Conservation (phyloP, 2,329 filamentous ascomycete species). For the Sporothrix inflata region DNA sequence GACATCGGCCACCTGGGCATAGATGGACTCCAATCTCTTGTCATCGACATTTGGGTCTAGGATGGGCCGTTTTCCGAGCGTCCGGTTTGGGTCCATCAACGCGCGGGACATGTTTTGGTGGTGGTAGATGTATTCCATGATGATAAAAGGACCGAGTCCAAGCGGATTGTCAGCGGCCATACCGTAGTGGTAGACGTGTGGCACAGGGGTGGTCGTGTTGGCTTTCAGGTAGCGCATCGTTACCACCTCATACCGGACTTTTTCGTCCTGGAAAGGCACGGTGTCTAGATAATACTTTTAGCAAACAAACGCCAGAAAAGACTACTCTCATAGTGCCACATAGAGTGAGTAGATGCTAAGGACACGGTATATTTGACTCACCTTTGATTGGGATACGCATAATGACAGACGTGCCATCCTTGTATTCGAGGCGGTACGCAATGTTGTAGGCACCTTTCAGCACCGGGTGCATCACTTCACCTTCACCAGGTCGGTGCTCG, state of each 20-base stretch:
- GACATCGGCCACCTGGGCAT: background rate
- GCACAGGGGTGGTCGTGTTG: constrained; percentile 44
- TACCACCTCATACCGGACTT: constrained; percentile 43
- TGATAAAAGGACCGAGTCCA: constrained; percentile 44
- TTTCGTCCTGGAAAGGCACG: constrained; percentile 42
- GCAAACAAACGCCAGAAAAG: too few species aligned
- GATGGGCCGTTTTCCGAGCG: background rate
- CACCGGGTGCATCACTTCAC: constrained; percentile 35
- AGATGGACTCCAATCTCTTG: background rate
- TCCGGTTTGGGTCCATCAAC: background rate
- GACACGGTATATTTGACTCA: too few species aligned
- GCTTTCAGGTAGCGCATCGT: constrained; percentile 41
- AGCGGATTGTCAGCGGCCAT: constrained; percentile 40
- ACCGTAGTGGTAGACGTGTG: constrained; percentile 41
- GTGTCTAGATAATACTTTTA: too few species aligned
- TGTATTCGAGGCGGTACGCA: constrained; percentile 41
- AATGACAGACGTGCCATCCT: constrained; percentile 40
- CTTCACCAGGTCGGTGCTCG: constrained; percentile 35
- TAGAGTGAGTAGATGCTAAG: too few species aligned
- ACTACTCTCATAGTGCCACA: too few species aligned
- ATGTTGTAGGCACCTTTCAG: constrained; percentile 41
- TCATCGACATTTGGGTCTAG: background rate
- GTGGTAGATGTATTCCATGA: constrained; percentile 41
- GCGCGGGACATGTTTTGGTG: background rate
- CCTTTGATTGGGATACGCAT: constrained; percentile 38